Base-by-base conservation (phyloP, 2,329 filamentous ascomycete genomes). In the Fusarium cicatricum region DNA sequence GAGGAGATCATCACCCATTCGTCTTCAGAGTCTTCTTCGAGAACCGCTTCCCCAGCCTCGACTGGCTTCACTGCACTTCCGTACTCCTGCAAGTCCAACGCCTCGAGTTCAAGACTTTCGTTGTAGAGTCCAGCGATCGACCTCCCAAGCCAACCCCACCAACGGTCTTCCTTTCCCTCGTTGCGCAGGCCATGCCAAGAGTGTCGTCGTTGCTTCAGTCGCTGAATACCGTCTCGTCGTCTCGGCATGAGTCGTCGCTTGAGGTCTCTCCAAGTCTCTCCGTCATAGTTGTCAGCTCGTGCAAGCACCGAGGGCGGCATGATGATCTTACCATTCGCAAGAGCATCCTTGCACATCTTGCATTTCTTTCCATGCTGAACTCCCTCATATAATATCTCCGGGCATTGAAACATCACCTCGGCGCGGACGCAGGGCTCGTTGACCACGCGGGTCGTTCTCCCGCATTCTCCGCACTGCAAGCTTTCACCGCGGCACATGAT, bases 381-480 rank as follows among this genome's bases (percentile, higher is more conserved):
- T 3, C 61, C 61, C 19, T 64, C 42, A 31, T 61, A 47, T 21
- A 59, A 36, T 8, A 29, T 42, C 16, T 64, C 53, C 12, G 58
- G 52, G 7, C 62, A 65, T n/a, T 21, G 37, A 3, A 16, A 28
- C 41, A 53, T 52, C 36, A 52, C 17, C 29, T 55, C 49, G 17
- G 55, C 58, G 4, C 58, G 61, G 33, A 62, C 50, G 33, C 62
- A 65, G 33, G 41, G 39, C n/a, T 52, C 26, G 32, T 45, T 33
- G 15, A 65, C 42, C 11, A 45, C 42, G 10, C 29, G 32, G 15
- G 23, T 49, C 15, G 62, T 34, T 36, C 37, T 33, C 21, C 29
- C 50, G 55, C 62, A 65, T 19, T 56, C 39, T 34, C 52, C 61
- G 8, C 62, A 65, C 28, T 60, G 62, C 38, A 65, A 45, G 17